Evolutionary conservation across 805 yeast genomes (phyloP).

Genomic region (Saccharomycopsis guyanensis): DNA sequence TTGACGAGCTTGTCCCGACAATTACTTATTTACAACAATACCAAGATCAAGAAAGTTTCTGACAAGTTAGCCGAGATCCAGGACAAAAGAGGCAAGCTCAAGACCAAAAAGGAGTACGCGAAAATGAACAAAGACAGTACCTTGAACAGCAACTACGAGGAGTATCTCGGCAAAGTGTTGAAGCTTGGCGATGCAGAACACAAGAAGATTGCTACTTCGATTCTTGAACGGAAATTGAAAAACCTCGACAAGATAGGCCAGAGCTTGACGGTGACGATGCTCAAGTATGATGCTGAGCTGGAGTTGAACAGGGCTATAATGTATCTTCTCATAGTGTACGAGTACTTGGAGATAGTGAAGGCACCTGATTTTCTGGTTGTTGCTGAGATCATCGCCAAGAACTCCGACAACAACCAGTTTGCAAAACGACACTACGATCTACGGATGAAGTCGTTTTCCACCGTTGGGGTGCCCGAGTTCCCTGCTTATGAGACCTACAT

Average conservation of each 20-base stretch:
- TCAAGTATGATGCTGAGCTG: background rate
- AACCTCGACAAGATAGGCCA: background rate
- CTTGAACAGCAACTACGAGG: background rate
- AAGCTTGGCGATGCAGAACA: background rate
- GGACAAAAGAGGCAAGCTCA: background rate
- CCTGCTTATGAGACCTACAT: constrained; percentile 37
- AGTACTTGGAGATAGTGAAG: background rate
- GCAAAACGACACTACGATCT: constrained; percentile 36
- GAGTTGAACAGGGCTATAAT: constrained; percentile 2
- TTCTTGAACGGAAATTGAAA: background rate
- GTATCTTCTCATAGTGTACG: background rate
- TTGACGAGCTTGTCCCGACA: constrained; percentile 21
- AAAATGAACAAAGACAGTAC: background rate
- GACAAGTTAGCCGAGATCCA: background rate
- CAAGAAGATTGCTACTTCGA: background rate
- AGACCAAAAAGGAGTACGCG: background rate
- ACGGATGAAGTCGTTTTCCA: constrained; percentile 71
- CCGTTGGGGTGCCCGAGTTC: constrained; percentile 69
- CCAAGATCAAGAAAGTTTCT: background rate
- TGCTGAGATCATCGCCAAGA: background rate
- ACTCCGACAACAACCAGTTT: background rate
- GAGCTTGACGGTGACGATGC: background rate
- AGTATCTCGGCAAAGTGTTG: background rate
- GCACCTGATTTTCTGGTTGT: constrained; percentile 3
- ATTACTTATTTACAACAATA: background rate